phyloP scores from a whole-genome alignment of 495 filamentous ascomycete species.

The Daldinia bambusicola region DNA sequence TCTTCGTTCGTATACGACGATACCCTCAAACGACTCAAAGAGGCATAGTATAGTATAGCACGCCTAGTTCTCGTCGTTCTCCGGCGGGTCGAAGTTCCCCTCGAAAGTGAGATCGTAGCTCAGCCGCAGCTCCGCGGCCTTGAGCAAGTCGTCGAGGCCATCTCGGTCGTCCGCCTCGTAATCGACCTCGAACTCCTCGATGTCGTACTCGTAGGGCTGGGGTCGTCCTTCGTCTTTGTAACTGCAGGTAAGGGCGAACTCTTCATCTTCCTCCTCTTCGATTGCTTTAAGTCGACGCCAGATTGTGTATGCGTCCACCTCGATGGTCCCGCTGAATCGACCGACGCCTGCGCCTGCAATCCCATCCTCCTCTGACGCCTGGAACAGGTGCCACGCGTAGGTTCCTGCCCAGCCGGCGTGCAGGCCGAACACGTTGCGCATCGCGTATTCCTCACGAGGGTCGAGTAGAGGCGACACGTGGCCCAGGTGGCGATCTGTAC shows the following conservation, averaged over 20 bases:
- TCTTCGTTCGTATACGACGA: too few species aligned
- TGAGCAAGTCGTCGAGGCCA: not conserved
- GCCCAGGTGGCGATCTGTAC: slow-evolving; percentile 44
- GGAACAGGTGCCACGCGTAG: slow-evolving; percentile 16
- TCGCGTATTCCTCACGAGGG: slow-evolving; percentile 26
- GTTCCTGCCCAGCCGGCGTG: slow-evolving; percentile 18
- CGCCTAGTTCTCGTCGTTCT: not conserved
- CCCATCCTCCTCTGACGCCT: slow-evolving; percentile 43
- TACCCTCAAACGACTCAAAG: too few species aligned
- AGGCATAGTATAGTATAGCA: too few species aligned
- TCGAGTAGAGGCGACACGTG: slow-evolving; percentile 38
- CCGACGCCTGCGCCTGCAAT: slow-evolving; percentile 39
- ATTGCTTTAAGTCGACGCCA: too few species aligned
- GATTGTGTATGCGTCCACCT: too few species aligned
- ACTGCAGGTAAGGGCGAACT: too few species aligned
- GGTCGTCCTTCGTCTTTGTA: not conserved
- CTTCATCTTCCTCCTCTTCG: too few species aligned
- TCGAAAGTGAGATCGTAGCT: not conserved
- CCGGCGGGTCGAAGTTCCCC: too few species aligned
- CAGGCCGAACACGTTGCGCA: slow-evolving; percentile 35
- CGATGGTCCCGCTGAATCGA: slow-evolving; percentile 46
- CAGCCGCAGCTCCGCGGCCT: not conserved
- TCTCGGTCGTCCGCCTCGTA: not conserved
- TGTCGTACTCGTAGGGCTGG: not conserved
- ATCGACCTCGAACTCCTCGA: accelerated